Evolutionary conservation across 805 yeast genomes (phyloP).

Genomic region (Cyberlindnera subsufficiens): DNA sequence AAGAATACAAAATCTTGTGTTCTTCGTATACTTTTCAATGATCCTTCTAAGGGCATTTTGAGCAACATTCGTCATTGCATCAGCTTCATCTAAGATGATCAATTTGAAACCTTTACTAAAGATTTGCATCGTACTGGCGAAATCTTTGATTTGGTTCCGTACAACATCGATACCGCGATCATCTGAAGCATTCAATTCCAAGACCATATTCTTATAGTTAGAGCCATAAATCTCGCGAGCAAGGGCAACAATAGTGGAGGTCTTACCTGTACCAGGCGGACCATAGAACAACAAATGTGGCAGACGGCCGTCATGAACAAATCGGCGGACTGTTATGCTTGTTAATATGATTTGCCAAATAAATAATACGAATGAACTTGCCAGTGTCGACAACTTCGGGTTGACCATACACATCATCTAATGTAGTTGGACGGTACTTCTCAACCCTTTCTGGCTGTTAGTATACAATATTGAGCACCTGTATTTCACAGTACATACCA

Average conservation of each 20-base stretch:
- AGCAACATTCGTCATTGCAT: constrained; percentile 86
- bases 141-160: constrained; percentile 93
- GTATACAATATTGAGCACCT: neutral
- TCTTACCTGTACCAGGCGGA: constrained; percentile 93
- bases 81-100: constrained; percentile 93
- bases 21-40: constrained; percentile 89
- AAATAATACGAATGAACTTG: constrained; percentile 7
- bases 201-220: constrained; percentile 77
- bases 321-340: constrained; percentile 49
- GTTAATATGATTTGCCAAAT: neutral
- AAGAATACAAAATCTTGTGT: constrained; percentile 90
- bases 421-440: constrained; percentile 80
- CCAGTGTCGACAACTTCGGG: constrained; percentile 73
- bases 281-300: constrained; percentile 95
- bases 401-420: constrained; percentile 91
- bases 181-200: constrained; percentile 94
- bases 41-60: constrained; percentile 74
- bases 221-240: constrained; percentile 86
- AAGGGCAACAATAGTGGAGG: constrained; percentile 81
- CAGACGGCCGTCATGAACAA: constrained; percentile 73
- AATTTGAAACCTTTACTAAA: constrained; percentile 81
- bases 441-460: constrained; percentile 58
- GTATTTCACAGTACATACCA: constrained; percentile 14
- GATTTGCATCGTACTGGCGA: constrained; percentile 93
- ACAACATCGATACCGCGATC: constrained; percentile 98